Conservation (phyloP, 768 basidiomycete genomes). For the Coprinellus micaceus region DNA sequence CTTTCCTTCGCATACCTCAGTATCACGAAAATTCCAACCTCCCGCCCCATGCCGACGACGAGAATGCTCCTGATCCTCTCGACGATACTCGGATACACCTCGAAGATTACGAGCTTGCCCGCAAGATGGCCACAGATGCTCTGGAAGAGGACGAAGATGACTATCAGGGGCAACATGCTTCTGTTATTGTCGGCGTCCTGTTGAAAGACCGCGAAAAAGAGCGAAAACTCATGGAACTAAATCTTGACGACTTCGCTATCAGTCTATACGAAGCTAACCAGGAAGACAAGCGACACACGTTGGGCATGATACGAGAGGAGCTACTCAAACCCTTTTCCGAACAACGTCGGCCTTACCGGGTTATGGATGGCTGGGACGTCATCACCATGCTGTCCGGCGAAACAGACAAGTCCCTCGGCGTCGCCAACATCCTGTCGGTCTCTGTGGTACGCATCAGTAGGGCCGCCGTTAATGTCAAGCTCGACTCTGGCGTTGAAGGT, state of each 20-base stretch:
- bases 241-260: conserved; percentile 93
- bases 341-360: conserved; percentile 57
- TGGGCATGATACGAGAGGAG: conserved; percentile 87
- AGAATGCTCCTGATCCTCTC: conserved; percentile 79
- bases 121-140: conserved; percentile 98
- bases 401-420: conserved; percentile 69
- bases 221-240: conserved; percentile 83
- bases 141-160: conserved; percentile 98
- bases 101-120: conserved; percentile 95
- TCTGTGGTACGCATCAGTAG: conserved; percentile 55
- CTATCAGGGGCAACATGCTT: conserved; percentile 83
- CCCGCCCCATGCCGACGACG: conserved; percentile 66
- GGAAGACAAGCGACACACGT: conserved; percentile 83
- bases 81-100: conserved; percentile 96
- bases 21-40: conserved; percentile 57
- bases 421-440: conserved; percentile 80
- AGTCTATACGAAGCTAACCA: conserved; percentile 82
- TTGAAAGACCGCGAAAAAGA: conserved; percentile 79
- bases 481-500: conserved; percentile 95
- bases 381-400: conserved; percentile 96
- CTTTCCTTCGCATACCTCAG: conserved; percentile 82
- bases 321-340: conserved; percentile 80
- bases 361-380: conserved; percentile 73
- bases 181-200: conserved; percentile 80
- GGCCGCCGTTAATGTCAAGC: conserved; percentile 56